Percentiles rank a stretch among this genome's conserved stretches.
These are phyloP conservation scores for Tardiomyces digboiensis DNA, from an alignment of 1,139 yeast species.

Conservation along the genomic window DNA sequence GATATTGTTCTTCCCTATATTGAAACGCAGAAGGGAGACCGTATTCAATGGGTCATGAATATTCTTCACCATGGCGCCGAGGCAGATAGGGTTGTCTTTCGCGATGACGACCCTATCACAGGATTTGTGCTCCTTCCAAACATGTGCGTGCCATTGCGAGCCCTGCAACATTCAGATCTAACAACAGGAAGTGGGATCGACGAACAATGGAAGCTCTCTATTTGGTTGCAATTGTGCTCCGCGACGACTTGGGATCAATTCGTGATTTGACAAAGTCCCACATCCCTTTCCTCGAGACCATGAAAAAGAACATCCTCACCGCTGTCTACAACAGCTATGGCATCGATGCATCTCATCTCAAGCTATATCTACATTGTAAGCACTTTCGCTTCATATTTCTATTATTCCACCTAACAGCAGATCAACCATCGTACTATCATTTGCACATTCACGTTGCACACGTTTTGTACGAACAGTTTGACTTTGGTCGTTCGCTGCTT, in stretches of 20 bases:
- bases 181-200: constrained; percentile 68
- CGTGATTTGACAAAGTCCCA: constrained; percentile 64
- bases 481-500: constrained; percentile 76
- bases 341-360: constrained; percentile 41
- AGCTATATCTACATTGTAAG: constrained; percentile 62
- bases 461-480: constrained; percentile 60
- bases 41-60: constrained; percentile 86
- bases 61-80: constrained; percentile 79
- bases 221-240: constrained; percentile 65
- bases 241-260: constrained; percentile 62
- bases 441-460: constrained; percentile 91
- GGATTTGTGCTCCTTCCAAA: constrained; percentile 41
- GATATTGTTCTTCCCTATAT: constrained; percentile 66
- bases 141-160: constrained; percentile 13
- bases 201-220: constrained; percentile 59
- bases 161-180: background rate
- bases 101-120: constrained; percentile 43
- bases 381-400: background rate
- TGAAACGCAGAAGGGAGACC: constrained; percentile 60
- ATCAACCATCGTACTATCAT: constrained; percentile 95
- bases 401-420: constrained; percentile 5
- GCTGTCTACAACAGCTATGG: constrained; percentile 41
- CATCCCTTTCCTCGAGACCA: constrained; percentile 40
- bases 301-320: constrained; percentile 37
- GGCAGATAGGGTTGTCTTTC: constrained; percentile 61